phyloP scores from a whole-genome alignment of 176 grass and related monocot species.

The Bromus sterilis region DNA sequence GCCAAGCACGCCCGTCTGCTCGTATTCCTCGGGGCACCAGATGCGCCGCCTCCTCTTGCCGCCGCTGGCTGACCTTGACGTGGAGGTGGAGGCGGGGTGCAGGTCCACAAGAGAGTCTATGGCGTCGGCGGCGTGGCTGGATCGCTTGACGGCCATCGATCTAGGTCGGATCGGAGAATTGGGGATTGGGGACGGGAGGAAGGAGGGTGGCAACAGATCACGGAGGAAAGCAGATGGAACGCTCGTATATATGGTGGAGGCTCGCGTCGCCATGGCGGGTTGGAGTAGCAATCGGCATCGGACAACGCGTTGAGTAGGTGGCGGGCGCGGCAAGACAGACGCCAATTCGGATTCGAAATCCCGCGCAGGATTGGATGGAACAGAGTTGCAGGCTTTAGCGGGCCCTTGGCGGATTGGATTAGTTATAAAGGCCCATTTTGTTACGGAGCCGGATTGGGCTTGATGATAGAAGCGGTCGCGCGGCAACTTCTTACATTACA shows the following conservation, averaged over 20 bases:
- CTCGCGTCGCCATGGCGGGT: neutral
- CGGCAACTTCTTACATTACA: no score
- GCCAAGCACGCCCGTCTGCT: neutral
- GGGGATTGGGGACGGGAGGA: neutral
- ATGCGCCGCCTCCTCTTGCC: neutral
- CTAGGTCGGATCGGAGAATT: neutral
- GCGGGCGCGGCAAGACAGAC: neutral
- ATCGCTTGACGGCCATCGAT: neutral
- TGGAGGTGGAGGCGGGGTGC: neutral
- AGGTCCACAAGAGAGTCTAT: neutral
- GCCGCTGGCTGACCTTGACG: no score
- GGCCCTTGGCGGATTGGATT: no score
- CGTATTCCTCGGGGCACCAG: neutral
- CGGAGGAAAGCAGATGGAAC: no score
- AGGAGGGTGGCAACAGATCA: neutral
- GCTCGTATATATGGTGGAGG: neutral
- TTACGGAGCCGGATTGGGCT: neutral
- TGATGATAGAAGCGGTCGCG: no score
- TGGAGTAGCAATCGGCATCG: neutral
- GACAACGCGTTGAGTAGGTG: neutral
- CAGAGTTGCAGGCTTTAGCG: neutral
- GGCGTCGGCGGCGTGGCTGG: neutral
- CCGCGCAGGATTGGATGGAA: neutral
- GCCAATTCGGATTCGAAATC: neutral
- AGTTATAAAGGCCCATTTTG: neutral